A percentile compares a stretch with the other conserved stretches of the same genome.
phyloP scores from a whole-genome alignment of 148 eudicot species.

The Chenopodium formosanum region DNA sequence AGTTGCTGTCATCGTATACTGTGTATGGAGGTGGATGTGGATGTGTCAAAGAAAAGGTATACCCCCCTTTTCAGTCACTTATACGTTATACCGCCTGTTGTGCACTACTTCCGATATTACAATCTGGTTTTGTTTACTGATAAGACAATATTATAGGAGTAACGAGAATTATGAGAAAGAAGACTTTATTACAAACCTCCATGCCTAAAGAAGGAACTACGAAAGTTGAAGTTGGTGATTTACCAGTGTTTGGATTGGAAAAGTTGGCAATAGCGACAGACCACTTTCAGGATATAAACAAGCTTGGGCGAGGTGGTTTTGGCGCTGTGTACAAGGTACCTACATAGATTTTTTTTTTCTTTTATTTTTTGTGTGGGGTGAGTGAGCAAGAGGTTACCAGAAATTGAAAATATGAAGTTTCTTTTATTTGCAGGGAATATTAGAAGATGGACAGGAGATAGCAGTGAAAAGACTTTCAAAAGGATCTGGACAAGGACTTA shows the following conservation, averaged over 20 bases:
- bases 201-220: no score
- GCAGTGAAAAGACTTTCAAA: slow-evolving; percentile 46
- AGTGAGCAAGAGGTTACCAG: no score
- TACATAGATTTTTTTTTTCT: background rate
- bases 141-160: no score
- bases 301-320: slow-evolving; percentile 59
- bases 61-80: no score
- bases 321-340: slow-evolving; percentile 52
- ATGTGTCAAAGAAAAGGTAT: no score
- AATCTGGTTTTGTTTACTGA: no score
- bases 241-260: slow-evolving; percentile 38
- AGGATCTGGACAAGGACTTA: slow-evolving; percentile 34
- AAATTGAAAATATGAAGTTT: background rate
- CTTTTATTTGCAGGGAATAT: slow-evolving; percentile 27
- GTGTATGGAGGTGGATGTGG: no score
- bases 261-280: slow-evolving; percentile 40
- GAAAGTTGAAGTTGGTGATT: slow-evolving; percentile 17
- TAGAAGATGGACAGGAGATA: slow-evolving; percentile 31
- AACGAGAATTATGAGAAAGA: no score
- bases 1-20: no score
- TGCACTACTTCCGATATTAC: no score
- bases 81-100: no score
- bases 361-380: background rate
- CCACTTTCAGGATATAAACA: slow-evolving; percentile 27
- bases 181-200: no score